Base-by-base conservation (phyloP, 345 rosid genomes). In the Theobroma cacao region DNA sequence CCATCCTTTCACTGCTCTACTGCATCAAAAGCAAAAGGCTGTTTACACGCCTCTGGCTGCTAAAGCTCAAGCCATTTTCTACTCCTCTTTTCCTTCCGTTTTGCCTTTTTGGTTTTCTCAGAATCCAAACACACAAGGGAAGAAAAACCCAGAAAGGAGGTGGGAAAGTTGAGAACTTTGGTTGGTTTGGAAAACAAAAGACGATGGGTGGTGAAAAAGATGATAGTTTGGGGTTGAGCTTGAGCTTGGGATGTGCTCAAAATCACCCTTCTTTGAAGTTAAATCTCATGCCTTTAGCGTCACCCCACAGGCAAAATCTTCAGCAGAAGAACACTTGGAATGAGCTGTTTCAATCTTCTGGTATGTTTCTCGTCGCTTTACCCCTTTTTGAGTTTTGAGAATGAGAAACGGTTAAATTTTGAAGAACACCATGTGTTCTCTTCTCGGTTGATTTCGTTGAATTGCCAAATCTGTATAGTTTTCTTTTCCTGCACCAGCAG, bases 191-290 rank as follows among this genome's bases (percentile, higher is more conserved):
- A n/a, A n/a, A n/a, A n/a, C n/a, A n/a, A n/a, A n/a, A n/a, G 79
- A 73, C n/a, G 75, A 91, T 89, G 97, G 87, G 82, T 33, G 91
- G 85, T 34, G n/a, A n/a, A n/a, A 90, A 89, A 79, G 88, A 87
- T 66, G 88, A 90, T 79, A 88, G 80, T 0, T 77, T 89, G 80
- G 90, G 92, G n/a, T 64, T 93, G 81, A 76, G 88, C 76, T 76
- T 89, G 78, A 85, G 91, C 77, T 77, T 92, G 89, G 85, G 94
- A 52, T 67, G 38, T 84, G 69, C 74, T 48, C 83, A 55, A 0
- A 81, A 79, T 38, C 85, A 81, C 63, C 40, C 89, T 11, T 74
- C 89, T 68, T 60, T 83, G 72, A 86, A 78, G 82, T 77, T 83
- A 1, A 89, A 85, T 84, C 86, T 78, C 60, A 74, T 84, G 89